Percentiles rank a stretch among this genome's conserved stretches.
phyloP scores from a whole-genome alignment of 352 stramenopile genomes.

The Paralagenidium karlingii region DNA sequence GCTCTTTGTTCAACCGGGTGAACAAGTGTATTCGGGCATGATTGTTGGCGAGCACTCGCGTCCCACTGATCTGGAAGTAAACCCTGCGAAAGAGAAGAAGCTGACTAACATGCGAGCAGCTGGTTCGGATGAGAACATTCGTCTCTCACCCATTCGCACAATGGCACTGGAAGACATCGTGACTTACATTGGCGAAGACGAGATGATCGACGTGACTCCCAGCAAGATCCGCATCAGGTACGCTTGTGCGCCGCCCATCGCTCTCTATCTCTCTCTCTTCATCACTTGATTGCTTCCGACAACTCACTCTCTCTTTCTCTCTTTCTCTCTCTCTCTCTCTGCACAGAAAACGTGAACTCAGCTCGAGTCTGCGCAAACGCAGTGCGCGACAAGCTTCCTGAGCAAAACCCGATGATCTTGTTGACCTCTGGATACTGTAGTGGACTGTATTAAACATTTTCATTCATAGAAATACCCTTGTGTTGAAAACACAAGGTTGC shows the following conservation, averaged over 20 bases:
- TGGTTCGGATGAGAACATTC: constrained; percentile 90
- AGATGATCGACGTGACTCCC: constrained; percentile 98
- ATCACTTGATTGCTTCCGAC: neutral
- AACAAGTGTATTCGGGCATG: constrained; percentile 96
- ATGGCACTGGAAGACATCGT: constrained; percentile 97
- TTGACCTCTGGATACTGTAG: no score
- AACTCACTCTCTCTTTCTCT: no score
- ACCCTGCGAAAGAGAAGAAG: constrained; percentile 96
- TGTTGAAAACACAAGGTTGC: no score
- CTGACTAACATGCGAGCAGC: constrained; percentile 94
- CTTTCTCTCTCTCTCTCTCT: neutral
- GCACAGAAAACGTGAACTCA: constrained; percentile 50
- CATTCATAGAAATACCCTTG: no score
- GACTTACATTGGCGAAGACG: constrained; percentile 95
- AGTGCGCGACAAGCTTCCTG: no score
- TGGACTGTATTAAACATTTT: no score
- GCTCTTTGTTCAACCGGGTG: constrained; percentile 92
- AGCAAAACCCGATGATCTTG: no score
- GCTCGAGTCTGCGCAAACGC: constrained; percentile 45
- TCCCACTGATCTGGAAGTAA: constrained; percentile 94
- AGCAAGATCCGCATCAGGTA: constrained; percentile 86
- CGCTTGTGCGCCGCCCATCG: no score
- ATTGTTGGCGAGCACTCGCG: constrained; percentile 96
- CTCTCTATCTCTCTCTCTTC: neutral
- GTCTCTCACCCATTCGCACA: constrained; percentile 82